These are phyloP conservation scores for Ganoderma sp. DNA, from an alignment of 1,284 basidiomycete genomes.

Conservation along the genomic window DNA sequence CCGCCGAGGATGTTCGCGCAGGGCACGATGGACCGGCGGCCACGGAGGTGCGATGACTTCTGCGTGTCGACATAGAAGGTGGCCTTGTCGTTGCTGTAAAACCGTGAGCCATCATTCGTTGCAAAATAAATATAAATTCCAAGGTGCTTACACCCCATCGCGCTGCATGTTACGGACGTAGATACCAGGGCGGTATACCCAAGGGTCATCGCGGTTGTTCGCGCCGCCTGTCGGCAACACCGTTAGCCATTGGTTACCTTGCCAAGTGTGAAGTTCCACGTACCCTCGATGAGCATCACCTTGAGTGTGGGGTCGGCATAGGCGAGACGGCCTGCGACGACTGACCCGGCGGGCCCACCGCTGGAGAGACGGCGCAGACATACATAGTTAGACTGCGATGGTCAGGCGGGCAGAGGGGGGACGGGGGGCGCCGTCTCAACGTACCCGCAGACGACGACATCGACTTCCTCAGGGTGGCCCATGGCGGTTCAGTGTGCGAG, in stretches of 20 bases:
- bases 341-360: constrained; percentile 72
- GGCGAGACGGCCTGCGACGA: constrained; percentile 70
- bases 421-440: constrained; percentile 21
- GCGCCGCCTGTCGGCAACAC: constrained; percentile 70
- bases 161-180: constrained; percentile 73
- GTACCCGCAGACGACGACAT: constrained; percentile 66
- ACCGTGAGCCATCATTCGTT: neutral
- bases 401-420: neutral
- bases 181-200: constrained; percentile 75
- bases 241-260: neutral
- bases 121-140: neutral
- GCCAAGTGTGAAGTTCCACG: neutral
- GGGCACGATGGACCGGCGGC: constrained; percentile 71
- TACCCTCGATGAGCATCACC: constrained; percentile 77
- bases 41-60: constrained; percentile 62
- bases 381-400: constrained; percentile 20
- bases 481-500: constrained; percentile 36
- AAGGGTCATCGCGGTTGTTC: constrained; percentile 76
- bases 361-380: constrained; percentile 43
- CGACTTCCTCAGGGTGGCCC: constrained; percentile 73
- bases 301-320: constrained; percentile 74
- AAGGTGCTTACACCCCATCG: constrained; percentile 60
- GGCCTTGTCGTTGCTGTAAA: constrained; percentile 68
- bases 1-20: constrained; percentile 71
- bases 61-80: constrained; percentile 71